Conservation (phyloP, 768 basidiomycete species). For the Amanita polypyramis region DNA sequence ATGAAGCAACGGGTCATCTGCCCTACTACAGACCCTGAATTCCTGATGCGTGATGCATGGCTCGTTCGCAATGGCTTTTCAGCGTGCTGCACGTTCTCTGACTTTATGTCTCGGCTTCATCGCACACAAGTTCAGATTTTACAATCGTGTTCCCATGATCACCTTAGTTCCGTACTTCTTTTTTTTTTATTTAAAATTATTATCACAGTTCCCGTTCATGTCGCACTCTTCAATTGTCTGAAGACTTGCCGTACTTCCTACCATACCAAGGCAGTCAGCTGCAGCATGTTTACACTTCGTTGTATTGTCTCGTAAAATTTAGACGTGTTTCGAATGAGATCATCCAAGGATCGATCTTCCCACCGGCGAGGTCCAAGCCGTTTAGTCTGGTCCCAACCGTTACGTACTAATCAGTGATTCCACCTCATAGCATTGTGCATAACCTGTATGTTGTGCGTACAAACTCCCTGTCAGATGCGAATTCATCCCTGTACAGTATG, state of each 20-base stretch:
- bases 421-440: neutral
- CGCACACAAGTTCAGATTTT: neutral
- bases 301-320: too few relatives aligned
- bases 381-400: neutral
- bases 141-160: neutral
- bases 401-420: too few relatives aligned
- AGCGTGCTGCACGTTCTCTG: neutral
- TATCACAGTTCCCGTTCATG: neutral
- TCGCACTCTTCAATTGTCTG: constrained; percentile 15
- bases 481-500: neutral
- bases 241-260: constrained; percentile 41
- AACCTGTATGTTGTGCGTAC: neutral
- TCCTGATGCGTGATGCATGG: neutral
- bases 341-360: constrained; percentile 6
- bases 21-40: constrained; percentile 7
- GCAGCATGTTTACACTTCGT: too few relatives aligned
- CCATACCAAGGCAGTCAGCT: too few relatives aligned
- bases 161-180: neutral
- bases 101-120: too few relatives aligned
- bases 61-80: neutral
- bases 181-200: neutral
- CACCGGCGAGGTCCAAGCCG: constrained; percentile 1
- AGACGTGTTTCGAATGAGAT: constrained; percentile 25
- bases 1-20: constrained; percentile 14
- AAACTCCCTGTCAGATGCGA: neutral